Evolutionary conservation across 2,329 filamentous ascomycete species (phyloP).

Genomic region (Colletotrichum cuscutae): DNA sequence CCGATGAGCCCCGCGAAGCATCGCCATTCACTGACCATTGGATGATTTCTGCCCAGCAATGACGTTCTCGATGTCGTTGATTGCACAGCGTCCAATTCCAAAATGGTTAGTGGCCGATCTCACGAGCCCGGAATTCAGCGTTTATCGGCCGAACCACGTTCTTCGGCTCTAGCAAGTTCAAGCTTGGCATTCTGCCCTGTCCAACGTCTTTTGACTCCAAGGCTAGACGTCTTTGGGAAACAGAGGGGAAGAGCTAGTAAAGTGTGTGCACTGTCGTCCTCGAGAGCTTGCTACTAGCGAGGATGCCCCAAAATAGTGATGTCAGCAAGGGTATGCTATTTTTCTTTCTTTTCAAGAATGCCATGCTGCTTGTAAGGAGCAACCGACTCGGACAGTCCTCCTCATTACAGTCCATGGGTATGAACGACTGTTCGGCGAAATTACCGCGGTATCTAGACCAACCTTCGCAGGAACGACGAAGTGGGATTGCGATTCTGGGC

Average conservation of each 20-base stretch:
- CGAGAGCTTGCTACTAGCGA: conserved; percentile 2
- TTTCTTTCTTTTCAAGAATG: neutral
- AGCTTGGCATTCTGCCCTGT: conserved; percentile 1
- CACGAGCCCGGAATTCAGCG: neutral
- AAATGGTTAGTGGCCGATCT: neutral
- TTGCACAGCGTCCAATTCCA: neutral
- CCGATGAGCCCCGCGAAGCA: neutral
- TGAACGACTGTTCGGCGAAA: neutral
- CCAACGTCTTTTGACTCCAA: neutral
- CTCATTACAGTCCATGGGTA: neutral
- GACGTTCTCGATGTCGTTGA: neutral
- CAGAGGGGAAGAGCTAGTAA: neutral
- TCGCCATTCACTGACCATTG: neutral
- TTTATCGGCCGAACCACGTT: conserved; percentile 8
- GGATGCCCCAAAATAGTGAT: neutral
- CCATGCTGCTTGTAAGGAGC: no score
- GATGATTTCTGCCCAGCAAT: neutral
- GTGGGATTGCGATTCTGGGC: neutral
- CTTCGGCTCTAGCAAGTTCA: neutral
- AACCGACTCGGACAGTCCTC: neutral
- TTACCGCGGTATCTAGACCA: neutral
- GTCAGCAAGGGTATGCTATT: neutral
- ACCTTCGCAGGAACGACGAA: neutral
- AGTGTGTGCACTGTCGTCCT: conserved; percentile 7
- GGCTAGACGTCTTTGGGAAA: neutral